Base-by-base conservation (phyloP, 208 protist genomes). In the Crithidia thermophila region DNA sequence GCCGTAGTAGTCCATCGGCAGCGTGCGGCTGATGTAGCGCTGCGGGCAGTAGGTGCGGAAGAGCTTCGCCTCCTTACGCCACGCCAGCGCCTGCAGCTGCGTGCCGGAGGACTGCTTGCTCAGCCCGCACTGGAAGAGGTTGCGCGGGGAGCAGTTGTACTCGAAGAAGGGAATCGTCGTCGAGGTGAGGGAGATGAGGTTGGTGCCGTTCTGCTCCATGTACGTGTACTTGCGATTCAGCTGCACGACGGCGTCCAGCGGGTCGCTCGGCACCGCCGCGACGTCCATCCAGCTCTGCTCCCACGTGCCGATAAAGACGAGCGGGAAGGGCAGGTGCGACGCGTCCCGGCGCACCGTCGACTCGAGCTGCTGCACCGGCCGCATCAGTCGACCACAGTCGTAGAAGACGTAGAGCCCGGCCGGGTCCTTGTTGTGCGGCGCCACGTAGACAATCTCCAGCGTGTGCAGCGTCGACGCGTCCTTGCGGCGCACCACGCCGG, bases 61-160 rank as follows among this genome's bases (percentile, higher is more conserved):
- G 8, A 99, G 65, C 86, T 99, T 99, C 57, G 98, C 98, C 79
- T 99, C 99, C 31, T 87, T 89, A 39, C 98, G 85, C 84, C 98
- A 96, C 49, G 71, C 57, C 28, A 97, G 81, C 4, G 91, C 77
- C 60, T 99, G 91, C 56, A 91, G 65, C 67, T 99, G 98, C 11
- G 94, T 98, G 39, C 98, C 99, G 82, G 99, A 99, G 13, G 99
- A 99, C 79, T 99, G 99, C 81, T 99, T 99, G 34, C 91, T 98
- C 86, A 99, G 99, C 61, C 99, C 94, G 81, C 98, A 99, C 89
- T 99, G 98, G 84, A 99, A 99, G 79, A 99, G 98, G 81, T 99
- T 99, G 56, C 99, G 85, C 36, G 99, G 99, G n/a, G 90, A 98
- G 88, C 99, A 99, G 85, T 99, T 99, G 85, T 98, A 97, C 82